Conservation (phyloP, 2,329 filamentous ascomycete genomes). For the Nannizzia gypsea region DNA sequence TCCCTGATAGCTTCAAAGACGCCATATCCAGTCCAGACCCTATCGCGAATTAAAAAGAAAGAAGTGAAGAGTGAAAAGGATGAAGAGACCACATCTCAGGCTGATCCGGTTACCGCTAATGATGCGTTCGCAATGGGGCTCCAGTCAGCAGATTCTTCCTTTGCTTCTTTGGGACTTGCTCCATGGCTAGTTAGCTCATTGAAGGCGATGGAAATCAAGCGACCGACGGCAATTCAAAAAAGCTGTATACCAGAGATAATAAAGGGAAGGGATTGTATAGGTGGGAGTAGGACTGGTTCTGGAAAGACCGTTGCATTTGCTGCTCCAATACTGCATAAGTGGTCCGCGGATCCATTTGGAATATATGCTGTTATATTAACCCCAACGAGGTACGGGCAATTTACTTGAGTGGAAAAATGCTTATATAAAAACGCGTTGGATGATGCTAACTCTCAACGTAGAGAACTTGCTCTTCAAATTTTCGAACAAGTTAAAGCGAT, state of each 20-base stretch:
- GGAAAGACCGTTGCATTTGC: conserved; percentile 97
- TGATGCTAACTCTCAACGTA: conserved; percentile 18
- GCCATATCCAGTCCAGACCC: conserved; percentile 25
- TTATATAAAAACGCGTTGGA: conserved; percentile 1
- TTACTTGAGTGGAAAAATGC: background rate
- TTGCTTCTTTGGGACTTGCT: conserved; percentile 59
- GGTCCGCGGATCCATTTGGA: conserved; percentile 81
- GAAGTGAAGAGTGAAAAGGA: conserved; percentile 6
- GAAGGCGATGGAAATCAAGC: conserved; percentile 63
- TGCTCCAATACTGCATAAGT: conserved; percentile 84
- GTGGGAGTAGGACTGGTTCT: conserved; percentile 85
- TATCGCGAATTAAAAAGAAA: conserved; percentile 35
- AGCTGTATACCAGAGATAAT: conserved; percentile 87
- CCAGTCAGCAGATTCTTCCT: conserved; percentile 41
- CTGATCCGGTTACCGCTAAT: conserved; percentile 28
- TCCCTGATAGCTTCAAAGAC: conserved; percentile 18
- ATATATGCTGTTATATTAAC: conserved; percentile 86
- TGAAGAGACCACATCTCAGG: conserved; percentile 16
- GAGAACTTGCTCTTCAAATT: conserved; percentile 89
- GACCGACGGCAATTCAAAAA: conserved; percentile 85
- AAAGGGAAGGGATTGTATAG: conserved; percentile 84
- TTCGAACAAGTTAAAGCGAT: conserved; percentile 94
- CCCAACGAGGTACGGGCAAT: conserved; percentile 55
- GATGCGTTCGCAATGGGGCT: conserved; percentile 30
- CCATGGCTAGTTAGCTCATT: conserved; percentile 85